Evolutionary conservation across 495 filamentous ascomycete species (phyloP), one percentile per base, ranked within the genome.

Genomic region (Oleoguttula mirabilis): DNA sequence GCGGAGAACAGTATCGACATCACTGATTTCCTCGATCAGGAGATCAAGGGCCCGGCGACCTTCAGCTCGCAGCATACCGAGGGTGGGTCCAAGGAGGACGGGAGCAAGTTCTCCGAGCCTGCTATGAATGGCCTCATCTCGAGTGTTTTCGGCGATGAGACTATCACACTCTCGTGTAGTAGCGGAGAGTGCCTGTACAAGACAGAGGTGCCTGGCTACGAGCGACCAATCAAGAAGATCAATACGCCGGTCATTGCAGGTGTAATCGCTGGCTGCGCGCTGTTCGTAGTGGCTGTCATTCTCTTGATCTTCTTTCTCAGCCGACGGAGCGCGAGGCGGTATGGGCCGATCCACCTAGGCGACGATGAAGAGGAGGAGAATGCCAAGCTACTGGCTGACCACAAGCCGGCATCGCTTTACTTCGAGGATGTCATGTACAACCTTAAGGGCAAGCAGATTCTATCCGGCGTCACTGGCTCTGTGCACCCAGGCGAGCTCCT

Each of bases 181-280:
- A 70, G 87, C 15, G 90, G 90, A 42, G 90, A 98, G 60, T 98
- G 90, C 67, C 65, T 98, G 21, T 83, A 94, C 61, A 73, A 77
- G 47, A 92, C 87, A 8, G 84, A 95, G 45, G 80, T 94, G 15
- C 90, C 90, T 10, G 92, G 90, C 21, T 96, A 90, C 57, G 65
- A 80, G 40, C 74, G 85, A 30, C 82, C 88, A 3, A 68, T 96
- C 37, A 95, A 95, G 63, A 77, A 81, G 55, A 96, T 98, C 66
- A 98, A 98, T 59, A 98, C 88, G 0, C 90, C 92, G 10, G 67
- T 98, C 33, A 96, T 98, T 54, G 90, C 90, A 15, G 80, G 84
- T 24, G 84, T 92, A 37, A 96, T 98, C 57, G 88, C 88, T 7
- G 86, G 77, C 19, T 82, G 75, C 60, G 77, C 79, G 2, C 66